These are phyloP conservation scores for Chaetomium strumarium DNA, from an alignment of 2,329 filamentous ascomycete genomes.

Conservation along the genomic window DNA sequence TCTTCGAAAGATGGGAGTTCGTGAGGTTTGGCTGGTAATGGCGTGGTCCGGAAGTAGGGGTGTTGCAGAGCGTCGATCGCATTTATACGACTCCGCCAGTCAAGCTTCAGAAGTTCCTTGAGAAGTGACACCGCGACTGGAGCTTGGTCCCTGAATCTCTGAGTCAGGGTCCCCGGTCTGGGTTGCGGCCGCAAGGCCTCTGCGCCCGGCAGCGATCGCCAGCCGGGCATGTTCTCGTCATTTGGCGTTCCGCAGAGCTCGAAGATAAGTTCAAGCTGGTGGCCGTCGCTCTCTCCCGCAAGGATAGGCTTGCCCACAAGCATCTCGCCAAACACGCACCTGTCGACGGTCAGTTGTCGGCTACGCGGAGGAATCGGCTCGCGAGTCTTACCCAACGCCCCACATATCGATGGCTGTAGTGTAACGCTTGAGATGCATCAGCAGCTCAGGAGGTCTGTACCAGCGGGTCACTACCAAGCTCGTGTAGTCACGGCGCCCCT, in stretches of 20 bases:
- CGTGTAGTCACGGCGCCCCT: conserved; percentile 86
- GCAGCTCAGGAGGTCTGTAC: conserved; percentile 91
- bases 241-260: conserved; percentile 85
- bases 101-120: conserved; percentile 74
- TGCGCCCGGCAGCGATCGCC: conserved; percentile 74
- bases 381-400: conserved; percentile 74
- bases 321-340: conserved; percentile 99
- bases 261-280: conserved; percentile 92
- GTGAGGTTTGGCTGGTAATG: conserved; percentile 72
- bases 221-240: conserved; percentile 89
- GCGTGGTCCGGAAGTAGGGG: conserved; percentile 77
- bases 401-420: conserved; percentile 98
- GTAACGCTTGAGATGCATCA: conserved; percentile 82
- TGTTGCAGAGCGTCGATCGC: conserved; percentile 91
- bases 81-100: conserved; percentile 85
- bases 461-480: conserved; percentile 94
- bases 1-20: conserved; percentile 92
- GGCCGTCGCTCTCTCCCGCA: conserved; percentile 77
- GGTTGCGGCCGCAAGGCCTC: conserved; percentile 63
- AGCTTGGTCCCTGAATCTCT: conserved; percentile 71
- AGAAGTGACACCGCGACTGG: conserved; percentile 72
- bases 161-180: conserved; percentile 59
- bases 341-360: conserved; percentile 30
- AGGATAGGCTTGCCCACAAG: conserved; percentile 89
- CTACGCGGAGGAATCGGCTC: background rate